Evolutionary conservation across 1,284 basidiomycete genomes (phyloP), one percentile per base, ranked within the genome.

Genomic region (Lignosus rhinocerotis): DNA sequence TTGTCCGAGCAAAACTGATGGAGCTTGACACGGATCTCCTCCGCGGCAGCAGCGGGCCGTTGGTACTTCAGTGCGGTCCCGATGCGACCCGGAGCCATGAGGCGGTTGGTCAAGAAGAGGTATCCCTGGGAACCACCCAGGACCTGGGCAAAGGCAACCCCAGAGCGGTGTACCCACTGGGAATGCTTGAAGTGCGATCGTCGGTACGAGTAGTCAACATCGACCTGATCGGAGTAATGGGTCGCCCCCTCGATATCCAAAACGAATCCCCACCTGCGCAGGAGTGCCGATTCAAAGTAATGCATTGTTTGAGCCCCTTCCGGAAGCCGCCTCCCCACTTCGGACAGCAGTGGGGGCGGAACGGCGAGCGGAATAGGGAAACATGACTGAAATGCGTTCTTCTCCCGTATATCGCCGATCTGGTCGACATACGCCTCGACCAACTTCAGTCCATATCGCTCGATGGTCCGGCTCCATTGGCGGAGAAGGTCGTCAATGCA

Each of bases 351-450:
- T 0, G 93, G 93, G 5, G 92, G 91, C 0, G 86, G 78, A 4
- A 92, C 69, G 0, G 83, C 84, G n/a, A 94, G 81, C 0, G 80
- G 83, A 51, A 96, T 81, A 1, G 92, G 92, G 70, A 88, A 93
- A 66, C 92, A 93, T 1, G 91, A 92, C 62, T 96, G 93, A 75
- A 94, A 96, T 0, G 92, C 87, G 69, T 93, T 96, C 65, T 87
- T 87, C 31, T 85, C 81, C 32, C 84, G 82, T 56, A 95, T 87
- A 66, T 94, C 92, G 70, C 86, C 84, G 69, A 93, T 93, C 70
- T 94, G 92, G 42, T 87, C 87, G 30, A 96, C 93, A 60, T 93
- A 94, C 0, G 92, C 92, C 71, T 98, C 96, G 48, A 98, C 92
- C 9, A 98, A 84, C 66, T 89, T 93, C 55, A 99, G 79, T 1